Percentiles rank a stretch among this genome's conserved stretches.
Conservation (phyloP, 257 asterid species). For the Lycium barbarum region DNA sequence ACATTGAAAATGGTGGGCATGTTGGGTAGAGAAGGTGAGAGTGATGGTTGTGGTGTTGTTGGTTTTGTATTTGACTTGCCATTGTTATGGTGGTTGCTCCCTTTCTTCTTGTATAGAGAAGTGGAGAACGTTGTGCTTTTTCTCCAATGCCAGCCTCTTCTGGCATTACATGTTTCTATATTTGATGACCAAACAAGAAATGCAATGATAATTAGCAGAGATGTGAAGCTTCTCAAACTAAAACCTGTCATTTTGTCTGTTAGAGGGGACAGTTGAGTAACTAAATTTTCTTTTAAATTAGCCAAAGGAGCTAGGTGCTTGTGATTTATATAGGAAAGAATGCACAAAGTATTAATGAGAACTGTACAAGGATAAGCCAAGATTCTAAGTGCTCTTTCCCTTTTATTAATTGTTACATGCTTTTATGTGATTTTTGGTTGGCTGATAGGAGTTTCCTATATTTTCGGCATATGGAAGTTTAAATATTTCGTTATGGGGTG, state of each 20-base stretch:
- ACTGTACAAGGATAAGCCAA: slow-evolving; percentile 31
- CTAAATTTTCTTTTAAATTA: background rate
- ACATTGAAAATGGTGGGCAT: slow-evolving; percentile 41
- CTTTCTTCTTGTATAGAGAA: slow-evolving; percentile 65
- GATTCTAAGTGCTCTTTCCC: slow-evolving; percentile 35
- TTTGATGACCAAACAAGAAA: slow-evolving; percentile 53
- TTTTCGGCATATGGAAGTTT: slow-evolving; percentile 34
- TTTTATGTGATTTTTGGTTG: slow-evolving; percentile 52
- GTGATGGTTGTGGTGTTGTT: no score
- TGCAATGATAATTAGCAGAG: slow-evolving; percentile 43
- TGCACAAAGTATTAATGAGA: slow-evolving; percentile 28
- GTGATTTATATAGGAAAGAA: slow-evolving; percentile 55
- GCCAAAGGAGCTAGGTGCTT: slow-evolving; percentile 42
- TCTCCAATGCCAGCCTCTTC: slow-evolving; percentile 65
- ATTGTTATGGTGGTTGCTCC: slow-evolving; percentile 49
- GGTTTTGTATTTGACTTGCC: no score
- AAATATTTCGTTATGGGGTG: background rate
- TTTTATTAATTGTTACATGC: slow-evolving; percentile 42
- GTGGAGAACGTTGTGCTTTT: slow-evolving; percentile 38
- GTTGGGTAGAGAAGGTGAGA: no score
- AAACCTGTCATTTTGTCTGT: slow-evolving; percentile 49
- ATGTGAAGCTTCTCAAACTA: slow-evolving; percentile 52
- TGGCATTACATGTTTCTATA: slow-evolving; percentile 66
- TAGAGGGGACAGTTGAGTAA: background rate
- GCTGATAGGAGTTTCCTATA: slow-evolving; percentile 36